These are phyloP conservation scores for Monotropa hypopitys DNA, from an alignment of 179 eudicot species.

Conservation along the genomic window DNA sequence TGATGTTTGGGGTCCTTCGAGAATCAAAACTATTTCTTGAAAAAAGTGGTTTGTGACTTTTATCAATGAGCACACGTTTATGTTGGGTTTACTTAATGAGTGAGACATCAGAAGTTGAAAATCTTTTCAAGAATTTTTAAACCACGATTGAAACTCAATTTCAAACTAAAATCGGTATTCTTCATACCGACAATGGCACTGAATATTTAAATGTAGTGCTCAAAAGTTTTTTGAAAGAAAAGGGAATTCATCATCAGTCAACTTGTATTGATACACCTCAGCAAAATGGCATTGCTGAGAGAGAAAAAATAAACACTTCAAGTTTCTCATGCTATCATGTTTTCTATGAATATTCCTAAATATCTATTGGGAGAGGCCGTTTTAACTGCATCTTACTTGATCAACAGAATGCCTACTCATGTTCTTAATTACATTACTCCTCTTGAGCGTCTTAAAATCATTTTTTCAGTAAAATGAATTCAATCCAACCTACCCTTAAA, in stretches of 20 bases:
- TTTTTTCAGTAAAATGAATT: background rate
- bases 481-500: background rate
- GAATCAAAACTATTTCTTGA: background rate
- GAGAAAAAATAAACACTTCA: background rate
- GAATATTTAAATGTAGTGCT: background rate
- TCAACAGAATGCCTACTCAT: background rate
- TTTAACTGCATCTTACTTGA: background rate
- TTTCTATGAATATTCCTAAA: background rate
- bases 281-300: no score
- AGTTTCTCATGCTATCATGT: background rate
- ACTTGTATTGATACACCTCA: no score
- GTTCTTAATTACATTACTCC: background rate
- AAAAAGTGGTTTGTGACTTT: background rate
- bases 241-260: background rate
- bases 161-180: background rate
- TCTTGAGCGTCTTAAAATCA: background rate
- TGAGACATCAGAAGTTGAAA: background rate
- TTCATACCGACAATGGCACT: background rate
- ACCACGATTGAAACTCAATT: background rate
- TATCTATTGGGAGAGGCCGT: background rate
- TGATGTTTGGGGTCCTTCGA: background rate
- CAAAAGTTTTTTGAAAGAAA: background rate
- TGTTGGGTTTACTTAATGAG: background rate
- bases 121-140: background rate
- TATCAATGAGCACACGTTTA: background rate